These are phyloP conservation scores for Hyparrhenia diplandra DNA, from an alignment of 176 grass and related monocot genomes.

Conservation along the genomic window DNA sequence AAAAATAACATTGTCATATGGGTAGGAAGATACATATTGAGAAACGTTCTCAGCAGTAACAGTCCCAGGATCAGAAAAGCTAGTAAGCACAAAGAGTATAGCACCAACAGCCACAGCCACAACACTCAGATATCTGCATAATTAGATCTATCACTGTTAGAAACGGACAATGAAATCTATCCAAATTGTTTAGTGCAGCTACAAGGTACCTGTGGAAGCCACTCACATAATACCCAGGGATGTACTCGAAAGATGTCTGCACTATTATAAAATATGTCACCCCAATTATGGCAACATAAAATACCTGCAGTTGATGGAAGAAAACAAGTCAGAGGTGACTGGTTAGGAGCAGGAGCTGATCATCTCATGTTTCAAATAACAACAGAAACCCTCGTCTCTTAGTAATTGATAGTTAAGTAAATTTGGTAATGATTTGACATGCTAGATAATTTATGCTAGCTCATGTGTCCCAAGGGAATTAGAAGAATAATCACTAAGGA, in stretches of 20 bases:
- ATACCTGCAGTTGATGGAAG: conserved; percentile 52
- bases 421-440: background rate
- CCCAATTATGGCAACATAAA: conserved; percentile 84
- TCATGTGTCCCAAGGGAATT: background rate
- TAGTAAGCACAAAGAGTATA: conserved; percentile 84
- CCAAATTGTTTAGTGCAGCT: conserved; percentile 22
- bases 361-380: background rate
- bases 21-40: conserved; percentile 83
- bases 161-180: conserved; percentile 11
- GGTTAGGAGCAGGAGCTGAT: background rate
- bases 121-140: conserved; percentile 63
- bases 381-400: background rate
- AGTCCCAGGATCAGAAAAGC: conserved; percentile 98
- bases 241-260: conserved; percentile 86
- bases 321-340: background rate
- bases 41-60: conserved; percentile 78
- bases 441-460: background rate
- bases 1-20: conserved; percentile 83
- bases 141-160: conserved; percentile 10
- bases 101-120: conserved; percentile 68
- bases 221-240: conserved; percentile 96
- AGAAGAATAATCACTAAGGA: background rate
- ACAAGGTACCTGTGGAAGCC: conserved; percentile 77
- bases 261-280: conserved; percentile 80
- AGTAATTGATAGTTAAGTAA: background rate